Evolutionary conservation across 768 basidiomycete species (phyloP).

Genomic region (Mycena capillaripes): DNA sequence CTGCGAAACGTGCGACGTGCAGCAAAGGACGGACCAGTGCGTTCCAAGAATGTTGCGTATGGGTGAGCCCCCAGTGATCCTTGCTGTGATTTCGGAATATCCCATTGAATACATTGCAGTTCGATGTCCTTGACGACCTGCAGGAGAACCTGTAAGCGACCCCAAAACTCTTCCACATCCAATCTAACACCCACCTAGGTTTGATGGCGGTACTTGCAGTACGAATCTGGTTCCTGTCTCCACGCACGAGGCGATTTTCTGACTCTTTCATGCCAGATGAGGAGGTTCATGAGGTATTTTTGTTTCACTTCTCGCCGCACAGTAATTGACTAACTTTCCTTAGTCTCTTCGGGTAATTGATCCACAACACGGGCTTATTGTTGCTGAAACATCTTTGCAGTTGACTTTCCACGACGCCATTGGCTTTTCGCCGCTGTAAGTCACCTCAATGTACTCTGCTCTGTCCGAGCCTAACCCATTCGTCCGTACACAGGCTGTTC

Average conservation of each 20-base stretch:
- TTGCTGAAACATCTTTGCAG: constrained; percentile 32
- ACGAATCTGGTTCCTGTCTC: background rate
- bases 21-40: constrained; percentile 36
- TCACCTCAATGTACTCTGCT: no score
- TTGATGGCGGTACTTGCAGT: constrained; percentile 50
- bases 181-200: constrained; percentile 28
- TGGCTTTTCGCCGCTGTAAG: constrained; percentile 42
- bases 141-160: constrained; percentile 45
- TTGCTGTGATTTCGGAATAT: no score
- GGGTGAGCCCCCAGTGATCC: no score
- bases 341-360: constrained; percentile 32
- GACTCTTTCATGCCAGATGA: constrained; percentile 33
- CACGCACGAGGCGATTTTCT: no score
- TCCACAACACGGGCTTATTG: no score
- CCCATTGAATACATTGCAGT: no score
- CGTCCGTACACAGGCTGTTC: no score
- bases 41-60: constrained; percentile 45
- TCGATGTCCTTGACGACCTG: constrained; percentile 52
- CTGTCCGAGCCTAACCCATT: no score
- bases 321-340: background rate
- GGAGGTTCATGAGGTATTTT: constrained; percentile 45
- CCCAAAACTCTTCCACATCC: background rate
- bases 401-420: constrained; percentile 53
- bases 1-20: constrained; percentile 45
- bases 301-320: no score